A percentile compares a stretch with the other conserved stretches of the same genome.
These are phyloP conservation scores for Pythium oligandrum DNA, from an alignment of 352 stramenopile genomes.

Conservation along the genomic window DNA sequence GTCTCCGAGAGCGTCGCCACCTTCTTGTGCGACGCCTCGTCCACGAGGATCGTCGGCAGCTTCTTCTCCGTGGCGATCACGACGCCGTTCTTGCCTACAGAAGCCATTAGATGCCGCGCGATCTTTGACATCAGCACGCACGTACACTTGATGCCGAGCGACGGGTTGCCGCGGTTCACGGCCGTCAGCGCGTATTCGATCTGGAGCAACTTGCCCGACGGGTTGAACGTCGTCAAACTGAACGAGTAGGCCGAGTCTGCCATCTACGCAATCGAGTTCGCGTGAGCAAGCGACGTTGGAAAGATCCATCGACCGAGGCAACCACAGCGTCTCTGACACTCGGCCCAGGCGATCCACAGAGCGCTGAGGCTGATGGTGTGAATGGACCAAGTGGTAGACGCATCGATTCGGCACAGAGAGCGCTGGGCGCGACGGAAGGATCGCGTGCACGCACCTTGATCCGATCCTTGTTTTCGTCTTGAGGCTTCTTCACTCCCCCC, in stretches of 20 bases:
- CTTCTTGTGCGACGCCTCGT: conserved; percentile 95
- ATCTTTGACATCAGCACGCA: conserved; percentile 7
- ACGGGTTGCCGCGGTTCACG: conserved; percentile 96
- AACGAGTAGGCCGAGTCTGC: conserved; percentile 98
- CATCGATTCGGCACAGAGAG: neutral
- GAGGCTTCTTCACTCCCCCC: neutral
- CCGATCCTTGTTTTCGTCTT: neutral
- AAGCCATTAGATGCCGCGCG: conserved; percentile 2
- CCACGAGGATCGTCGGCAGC: conserved; percentile 93
- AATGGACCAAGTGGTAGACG: neutral
- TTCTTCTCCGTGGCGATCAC: conserved; percentile 99
- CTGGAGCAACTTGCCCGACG: conserved; percentile 98
- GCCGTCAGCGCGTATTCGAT: conserved; percentile 99
- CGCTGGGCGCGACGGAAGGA: neutral
- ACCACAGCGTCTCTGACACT: no score
- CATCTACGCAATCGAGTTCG: conserved; percentile 43
- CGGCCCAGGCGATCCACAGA: neutral
- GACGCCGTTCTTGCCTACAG: conserved; percentile 96
- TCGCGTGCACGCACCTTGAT: neutral
- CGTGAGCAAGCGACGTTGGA: no score
- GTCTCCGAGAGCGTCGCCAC: conserved; percentile 92
- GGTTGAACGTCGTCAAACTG: conserved; percentile 99
- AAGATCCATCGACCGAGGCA: no score
- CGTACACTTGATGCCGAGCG: conserved; percentile 94
- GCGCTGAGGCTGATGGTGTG: neutral